phyloP scores from a whole-genome alignment of 352 stramenopile species.

The Globisporangium acanthophoron region DNA sequence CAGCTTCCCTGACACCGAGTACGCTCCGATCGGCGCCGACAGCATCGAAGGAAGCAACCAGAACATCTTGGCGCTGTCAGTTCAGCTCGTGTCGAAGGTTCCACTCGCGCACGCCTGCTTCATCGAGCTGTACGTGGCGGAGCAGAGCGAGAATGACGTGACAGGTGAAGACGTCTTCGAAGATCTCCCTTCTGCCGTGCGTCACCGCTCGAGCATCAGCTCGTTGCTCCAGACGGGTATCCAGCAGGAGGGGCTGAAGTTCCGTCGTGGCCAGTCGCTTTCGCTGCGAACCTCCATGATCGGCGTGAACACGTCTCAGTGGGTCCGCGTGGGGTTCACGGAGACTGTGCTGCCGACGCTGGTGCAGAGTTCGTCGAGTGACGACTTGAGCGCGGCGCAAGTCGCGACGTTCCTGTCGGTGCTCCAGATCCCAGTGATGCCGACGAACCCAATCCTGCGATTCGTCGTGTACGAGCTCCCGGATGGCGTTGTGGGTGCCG shows the following conservation, averaged over 20 bases:
- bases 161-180: constrained; percentile 47
- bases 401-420: constrained; percentile 75
- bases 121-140: constrained; percentile 68
- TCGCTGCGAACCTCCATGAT: constrained; percentile 34
- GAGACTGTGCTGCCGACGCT: constrained; percentile 71
- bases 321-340: constrained; percentile 68
- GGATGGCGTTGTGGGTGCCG: constrained; percentile 25
- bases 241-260: constrained; percentile 57
- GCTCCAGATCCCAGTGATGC: constrained; percentile 67
- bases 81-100: constrained; percentile 60
- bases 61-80: constrained; percentile 71
- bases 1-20: constrained; percentile 69
- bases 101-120: constrained; percentile 67
- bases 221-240: constrained; percentile 67
- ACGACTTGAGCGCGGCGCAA: constrained; percentile 20
- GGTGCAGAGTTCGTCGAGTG: constrained; percentile 17
- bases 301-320: constrained; percentile 30
- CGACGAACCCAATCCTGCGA: constrained; percentile 54
- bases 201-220: constrained; percentile 64
- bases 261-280: constrained; percentile 42
- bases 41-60: constrained; percentile 51
- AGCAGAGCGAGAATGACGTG: constrained; percentile 50
- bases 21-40: constrained; percentile 53
- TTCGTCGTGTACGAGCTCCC: constrained; percentile 83
- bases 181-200: constrained; percentile 33